Evolutionary conservation across 352 stramenopile genomes (phyloP).

Genomic region (Thraustochytrium striatum): DNA sequence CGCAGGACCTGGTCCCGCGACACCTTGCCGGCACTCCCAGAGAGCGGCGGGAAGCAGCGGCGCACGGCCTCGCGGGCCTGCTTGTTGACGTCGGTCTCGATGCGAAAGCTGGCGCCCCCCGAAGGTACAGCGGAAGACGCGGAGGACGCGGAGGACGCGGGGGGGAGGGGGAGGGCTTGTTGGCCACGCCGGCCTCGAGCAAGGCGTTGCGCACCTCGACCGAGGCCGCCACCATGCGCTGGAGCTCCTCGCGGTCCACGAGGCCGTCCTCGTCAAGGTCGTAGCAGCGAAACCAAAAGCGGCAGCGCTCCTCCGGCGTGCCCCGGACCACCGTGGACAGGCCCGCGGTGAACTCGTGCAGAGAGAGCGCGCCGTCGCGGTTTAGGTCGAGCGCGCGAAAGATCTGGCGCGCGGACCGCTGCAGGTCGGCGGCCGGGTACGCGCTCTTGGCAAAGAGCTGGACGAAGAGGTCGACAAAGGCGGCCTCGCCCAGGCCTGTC

Average conservation of each 20-base stretch:
- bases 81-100: constrained; percentile 5
- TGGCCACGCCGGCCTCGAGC: not conserved
- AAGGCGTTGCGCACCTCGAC: constrained; percentile 26
- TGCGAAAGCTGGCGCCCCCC: too few species aligned
- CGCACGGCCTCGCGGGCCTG: constrained; percentile 11
- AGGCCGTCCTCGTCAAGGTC: constrained; percentile 10
- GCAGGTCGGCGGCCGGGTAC: not conserved
- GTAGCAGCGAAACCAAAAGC: constrained; percentile 31
- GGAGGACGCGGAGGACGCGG: too few species aligned
- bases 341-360: constrained; percentile 29
- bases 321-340: constrained; percentile 35
- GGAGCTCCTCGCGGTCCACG: constrained; percentile 29
- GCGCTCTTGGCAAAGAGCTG: not conserved
- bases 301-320: not conserved
- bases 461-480: not conserved
- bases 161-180: not conserved
- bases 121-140: too few species aligned
- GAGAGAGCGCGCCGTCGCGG: constrained; percentile 1
- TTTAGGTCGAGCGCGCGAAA: constrained; percentile 39
- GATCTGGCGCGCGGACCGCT: constrained; percentile 7
- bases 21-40: too few species aligned
- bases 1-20: too few species aligned
- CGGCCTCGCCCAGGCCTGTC: not conserved
- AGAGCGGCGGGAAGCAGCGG: too few species aligned
- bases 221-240: constrained; percentile 30